These are phyloP conservation scores for Pseudogymnoascus sp. DNA, from an alignment of 2,329 filamentous ascomycete genomes.

Conservation along the genomic window DNA sequence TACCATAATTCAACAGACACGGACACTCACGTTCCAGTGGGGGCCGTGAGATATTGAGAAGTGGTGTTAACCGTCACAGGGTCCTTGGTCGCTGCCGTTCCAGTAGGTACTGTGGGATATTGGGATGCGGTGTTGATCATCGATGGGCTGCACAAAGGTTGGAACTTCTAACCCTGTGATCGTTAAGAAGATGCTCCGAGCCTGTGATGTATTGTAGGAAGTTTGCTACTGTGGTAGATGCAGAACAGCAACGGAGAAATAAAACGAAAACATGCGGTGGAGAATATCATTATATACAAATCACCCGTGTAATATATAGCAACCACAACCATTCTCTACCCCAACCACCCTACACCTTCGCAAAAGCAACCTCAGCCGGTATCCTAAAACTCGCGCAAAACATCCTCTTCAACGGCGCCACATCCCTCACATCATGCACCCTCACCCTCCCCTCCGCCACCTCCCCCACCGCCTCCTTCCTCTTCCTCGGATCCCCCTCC, in stretches of 20 bases:
- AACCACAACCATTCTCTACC: not conserved
- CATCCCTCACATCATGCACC: conserved; percentile 70
- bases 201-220: not conserved
- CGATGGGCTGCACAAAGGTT: not conserved
- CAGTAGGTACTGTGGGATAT: not conserved
- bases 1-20: conserved; percentile 4
- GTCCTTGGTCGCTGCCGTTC: not conserved
- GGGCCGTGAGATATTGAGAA: not conserved
- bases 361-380: conserved; percentile 74
- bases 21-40: not conserved
- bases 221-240: not conserved
- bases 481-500: conserved; percentile 33
- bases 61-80: not conserved
- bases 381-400: conserved; percentile 90
- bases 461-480: conserved; percentile 34
- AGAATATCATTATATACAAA: not conserved
- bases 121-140: not conserved
- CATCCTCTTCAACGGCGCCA: conserved; percentile 92
- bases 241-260: not conserved
- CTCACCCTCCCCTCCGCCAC: conserved; percentile 40
- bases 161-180: not conserved
- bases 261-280: not conserved
- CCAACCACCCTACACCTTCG: conserved; percentile 9
- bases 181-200: not conserved
- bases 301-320: not conserved